A percentile compares a stretch with the other conserved stretches of the same genome.
These are phyloP conservation scores for Ophiocordyceps camponoti-floridani DNA, from an alignment of 2,329 filamentous ascomycete species.

Conservation along the genomic window DNA sequence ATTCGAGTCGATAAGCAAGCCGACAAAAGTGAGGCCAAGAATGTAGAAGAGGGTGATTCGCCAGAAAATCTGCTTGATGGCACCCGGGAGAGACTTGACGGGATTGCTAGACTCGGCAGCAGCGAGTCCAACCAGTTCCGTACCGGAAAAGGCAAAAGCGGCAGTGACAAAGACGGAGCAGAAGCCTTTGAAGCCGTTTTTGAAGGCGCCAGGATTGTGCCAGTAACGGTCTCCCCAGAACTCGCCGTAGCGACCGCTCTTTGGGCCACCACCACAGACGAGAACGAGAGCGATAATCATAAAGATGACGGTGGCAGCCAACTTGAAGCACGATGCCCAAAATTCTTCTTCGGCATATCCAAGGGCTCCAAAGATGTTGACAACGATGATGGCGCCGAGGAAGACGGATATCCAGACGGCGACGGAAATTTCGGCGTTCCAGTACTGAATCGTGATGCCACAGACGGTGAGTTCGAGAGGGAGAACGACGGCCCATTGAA, in stretches of 20 bases:
- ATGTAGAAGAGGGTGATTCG: constrained; percentile 28
- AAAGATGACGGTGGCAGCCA: constrained; percentile 35
- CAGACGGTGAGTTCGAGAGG: constrained; percentile 31
- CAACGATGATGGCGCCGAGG: constrained; percentile 22
- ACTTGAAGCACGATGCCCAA: constrained; percentile 30
- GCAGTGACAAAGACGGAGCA: constrained; percentile 50
- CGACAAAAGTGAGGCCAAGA: constrained; percentile 24
- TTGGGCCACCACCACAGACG: constrained; percentile 34
- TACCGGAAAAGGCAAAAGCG: constrained; percentile 49
- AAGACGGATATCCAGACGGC: constrained; percentile 34
- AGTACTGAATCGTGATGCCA: constrained; percentile 30
- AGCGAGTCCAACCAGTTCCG: constrained; percentile 48
- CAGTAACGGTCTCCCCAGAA: constrained; percentile 23
- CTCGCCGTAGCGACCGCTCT: constrained; percentile 17
- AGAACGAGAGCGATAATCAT: constrained; percentile 26
- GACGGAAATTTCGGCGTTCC: constrained; percentile 24
- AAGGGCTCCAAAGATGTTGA: constrained; percentile 32
- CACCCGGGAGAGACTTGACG: constrained; percentile 51
- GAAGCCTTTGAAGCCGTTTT: constrained; percentile 51
- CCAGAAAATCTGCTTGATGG: constrained; percentile 52
- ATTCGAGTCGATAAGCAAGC: constrained; percentile 21
- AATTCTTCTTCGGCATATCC: constrained; percentile 36
- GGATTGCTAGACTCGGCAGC: constrained; percentile 49
- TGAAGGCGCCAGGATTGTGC: constrained; percentile 30
- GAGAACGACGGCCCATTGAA: constrained; percentile 28